Evolutionary conservation across 2,329 filamentous ascomycete species (phyloP).

Genomic region (Phaeomoniella chlamydospora): DNA sequence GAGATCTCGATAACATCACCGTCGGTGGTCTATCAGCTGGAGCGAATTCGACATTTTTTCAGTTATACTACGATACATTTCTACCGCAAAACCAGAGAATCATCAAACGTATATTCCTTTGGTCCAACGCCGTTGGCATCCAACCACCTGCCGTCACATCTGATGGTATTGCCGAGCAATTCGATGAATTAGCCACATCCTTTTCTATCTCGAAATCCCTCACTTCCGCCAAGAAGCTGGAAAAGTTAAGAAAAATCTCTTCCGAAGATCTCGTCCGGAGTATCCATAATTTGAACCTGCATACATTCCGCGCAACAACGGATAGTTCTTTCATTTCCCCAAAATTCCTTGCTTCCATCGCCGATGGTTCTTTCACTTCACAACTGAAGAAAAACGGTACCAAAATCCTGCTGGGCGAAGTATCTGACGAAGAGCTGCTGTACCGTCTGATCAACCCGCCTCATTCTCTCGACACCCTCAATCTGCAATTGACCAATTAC

Average conservation of each 20-base stretch:
- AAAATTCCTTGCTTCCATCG: conserved; percentile 23
- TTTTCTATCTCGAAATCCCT: conserved; percentile 14
- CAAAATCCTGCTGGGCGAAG: conserved; percentile 27
- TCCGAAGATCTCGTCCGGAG: conserved; percentile 18
- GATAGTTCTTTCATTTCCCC: conserved; percentile 25
- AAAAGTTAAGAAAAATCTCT: conserved; percentile 16
- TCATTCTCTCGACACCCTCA: conserved; percentile 19
- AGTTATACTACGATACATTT: conserved; percentile 22
- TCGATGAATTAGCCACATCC: conserved; percentile 25
- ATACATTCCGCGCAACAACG: conserved; percentile 32
- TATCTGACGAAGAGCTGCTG: conserved; percentile 28
- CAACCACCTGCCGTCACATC: conserved; percentile 23
- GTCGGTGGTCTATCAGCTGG: conserved; percentile 29
- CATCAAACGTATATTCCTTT: conserved; percentile 26
- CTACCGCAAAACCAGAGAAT: conserved; percentile 9
- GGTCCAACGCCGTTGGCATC: conserved; percentile 30
- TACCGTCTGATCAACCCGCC: conserved; percentile 26
- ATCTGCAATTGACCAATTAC: conserved; percentile 26
- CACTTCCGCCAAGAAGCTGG: conserved; percentile 17
- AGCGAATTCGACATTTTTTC: conserved; percentile 27
- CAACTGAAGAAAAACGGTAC: conserved; percentile 20
- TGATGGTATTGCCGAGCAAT: conserved; percentile 22
- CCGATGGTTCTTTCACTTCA: conserved; percentile 20
- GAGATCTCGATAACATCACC: conserved; percentile 30
- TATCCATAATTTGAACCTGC: conserved; percentile 24